A percentile compares a stretch with the other conserved stretches of the same genome.
Evolutionary conservation across 1,284 basidiomycete genomes (phyloP).

Genomic region (Malassezia cuniculi): DNA sequence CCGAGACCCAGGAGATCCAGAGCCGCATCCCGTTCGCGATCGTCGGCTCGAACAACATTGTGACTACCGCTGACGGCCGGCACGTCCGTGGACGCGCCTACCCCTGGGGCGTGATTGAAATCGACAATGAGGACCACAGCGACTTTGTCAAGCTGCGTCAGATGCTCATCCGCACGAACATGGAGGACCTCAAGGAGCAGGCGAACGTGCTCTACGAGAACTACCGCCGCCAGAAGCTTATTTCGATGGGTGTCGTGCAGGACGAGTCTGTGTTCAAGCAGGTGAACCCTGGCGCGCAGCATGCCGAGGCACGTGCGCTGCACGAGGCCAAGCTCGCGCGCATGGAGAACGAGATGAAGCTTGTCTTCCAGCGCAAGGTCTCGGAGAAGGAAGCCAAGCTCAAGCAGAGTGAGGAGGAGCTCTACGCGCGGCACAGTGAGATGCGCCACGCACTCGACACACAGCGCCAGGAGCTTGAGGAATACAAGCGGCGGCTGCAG

Average conservation of each 20-base stretch:
- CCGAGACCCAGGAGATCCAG: conserved; percentile 40
- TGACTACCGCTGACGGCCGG: conserved; percentile 40
- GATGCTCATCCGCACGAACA: conserved; percentile 44
- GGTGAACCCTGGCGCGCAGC: conserved; percentile 38
- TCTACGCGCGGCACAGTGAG: conserved; percentile 43
- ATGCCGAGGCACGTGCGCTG: conserved; percentile 42
- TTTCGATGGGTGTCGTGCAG: conserved; percentile 38
- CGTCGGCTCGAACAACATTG: conserved; percentile 39
- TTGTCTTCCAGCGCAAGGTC: conserved; percentile 45
- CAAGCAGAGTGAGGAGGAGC: conserved; percentile 45
- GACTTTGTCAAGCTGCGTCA: conserved; percentile 46
- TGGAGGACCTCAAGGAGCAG: conserved; percentile 45
- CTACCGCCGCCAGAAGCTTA: conserved; percentile 40
- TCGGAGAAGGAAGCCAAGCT: conserved; percentile 45
- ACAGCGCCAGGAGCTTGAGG: conserved; percentile 84
- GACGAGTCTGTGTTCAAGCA: conserved; percentile 43
- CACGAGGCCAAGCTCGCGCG: conserved; percentile 44
- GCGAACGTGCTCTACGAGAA: conserved; percentile 40
- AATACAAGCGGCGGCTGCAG: conserved; percentile 76
- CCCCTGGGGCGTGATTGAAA: conserved; percentile 44
- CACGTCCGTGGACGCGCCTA: conserved; percentile 41
- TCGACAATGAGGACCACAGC: conserved; percentile 44
- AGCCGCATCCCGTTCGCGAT: conserved; percentile 43
- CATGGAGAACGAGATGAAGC: conserved; percentile 46
- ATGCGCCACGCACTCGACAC: conserved; percentile 60